Evolutionary conservation across 2,329 filamentous ascomycete genomes (phyloP), one percentile per base, ranked within the genome.

Genomic region (Hirsutella thompsonii): DNA sequence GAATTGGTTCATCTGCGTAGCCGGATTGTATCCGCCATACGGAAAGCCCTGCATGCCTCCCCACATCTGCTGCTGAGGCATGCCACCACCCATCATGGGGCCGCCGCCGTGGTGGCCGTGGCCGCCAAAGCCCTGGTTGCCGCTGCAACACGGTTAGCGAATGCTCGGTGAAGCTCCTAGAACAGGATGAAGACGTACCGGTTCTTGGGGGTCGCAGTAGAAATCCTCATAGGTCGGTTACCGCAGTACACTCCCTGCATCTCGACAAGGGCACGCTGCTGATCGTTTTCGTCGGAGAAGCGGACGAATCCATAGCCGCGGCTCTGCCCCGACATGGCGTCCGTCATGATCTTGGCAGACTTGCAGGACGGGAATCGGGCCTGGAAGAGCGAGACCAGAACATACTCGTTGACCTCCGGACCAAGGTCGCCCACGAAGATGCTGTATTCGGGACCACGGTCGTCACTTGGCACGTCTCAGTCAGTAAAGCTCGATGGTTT

Each of bases 181-280:
- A 34, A 14, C 8, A 10, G 20, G 2, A 14, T 4, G 4, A 21
- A 18, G 20, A 34, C 67, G 41, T 62, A 73, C 69, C 73, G 70
- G 70, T 95, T 95, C 82, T 96, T 98, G 42, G 92, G 92, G 20
- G 92, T 96, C 9, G 92, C 92, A 46, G 92, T 95, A 39, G 86
- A 94, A 59, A 98, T 96, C 56, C 92, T 83, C 92, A 98, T 98
- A 41, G 92, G 92, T 48, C 92, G 79, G 68, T 96, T 98, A 49
- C 92, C 92, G 60, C 92, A 96, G 72, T 96, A 98, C 29, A 96
- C 92, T 52, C 92, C 92, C 69, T 98, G 92, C 92, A 98, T 98
- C 69, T 98, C 92, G 40, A 82, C 83, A 19, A 98, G 74, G 48
- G 92, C 90, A 47, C 89, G 86, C 70, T 98, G 90, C 70, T 96